Evolutionary conservation across 768 basidiomycete species (phyloP), one percentile per base, ranked within the genome.

Genomic region (Mycena maculata): DNA sequence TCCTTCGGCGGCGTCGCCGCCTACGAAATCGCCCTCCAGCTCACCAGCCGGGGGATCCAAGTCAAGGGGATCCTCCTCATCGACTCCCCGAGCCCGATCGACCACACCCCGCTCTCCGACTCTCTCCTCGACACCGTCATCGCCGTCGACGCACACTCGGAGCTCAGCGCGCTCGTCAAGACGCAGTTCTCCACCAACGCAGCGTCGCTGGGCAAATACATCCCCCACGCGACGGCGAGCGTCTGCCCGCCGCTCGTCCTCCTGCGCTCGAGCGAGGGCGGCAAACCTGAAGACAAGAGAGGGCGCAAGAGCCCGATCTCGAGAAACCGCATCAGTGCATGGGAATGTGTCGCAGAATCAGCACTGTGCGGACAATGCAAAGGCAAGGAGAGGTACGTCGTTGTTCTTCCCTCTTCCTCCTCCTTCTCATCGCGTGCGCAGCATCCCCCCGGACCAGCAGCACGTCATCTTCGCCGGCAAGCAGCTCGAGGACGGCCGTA

Each of bases 1-100:
- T 93, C 92, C 3, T 91, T 93, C 68, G 92, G 92, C 15, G 92
- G 91, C 2, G 87, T 92, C 5, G 86, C 87, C 0, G 90, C 92
- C 0, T 92, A 87, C 70, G 92, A 92, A 71, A 77, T 86, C 3
- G 86, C 88, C 20, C 83, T 82, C 0, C 84, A 85, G 28, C 83
- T 92, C 20, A 65, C 79, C n/a, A 75, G 69, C 22, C 78, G 72
- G 6, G 86, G 84, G 3, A 69, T 84, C 11, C 54, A 68, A 1
- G 86, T 90, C 23, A 78, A 79, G 56, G 92, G 90, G 0, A 78
- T 93, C 47, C 68, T 92, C 11, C 79, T 92, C 65, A 88, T 93
- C 69, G 92, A 93, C 73, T 82, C 90, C 0, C 90, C 92, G 0
- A 79, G 82, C 62, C 91, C 92, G 0, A 73, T 81, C 10, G 76